Percentiles rank a stretch among this genome's conserved stretches.
Conservation (phyloP, 257 asterid species). For the Rhazya stricta region DNA sequence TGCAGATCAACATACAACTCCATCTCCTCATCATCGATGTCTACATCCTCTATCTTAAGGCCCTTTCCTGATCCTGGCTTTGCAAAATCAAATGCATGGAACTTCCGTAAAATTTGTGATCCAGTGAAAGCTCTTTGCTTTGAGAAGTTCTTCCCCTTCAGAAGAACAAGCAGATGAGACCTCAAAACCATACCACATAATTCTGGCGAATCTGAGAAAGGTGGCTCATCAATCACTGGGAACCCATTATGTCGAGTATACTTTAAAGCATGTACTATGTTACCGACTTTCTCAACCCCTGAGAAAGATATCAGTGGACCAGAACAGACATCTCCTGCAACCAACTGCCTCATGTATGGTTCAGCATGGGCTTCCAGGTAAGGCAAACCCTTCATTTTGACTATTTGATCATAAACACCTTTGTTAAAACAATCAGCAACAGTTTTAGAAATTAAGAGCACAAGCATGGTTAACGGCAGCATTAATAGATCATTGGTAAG, state of each 20-base stretch:
- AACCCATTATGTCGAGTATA: constrained; percentile 76
- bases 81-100: constrained; percentile 74
- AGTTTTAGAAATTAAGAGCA: constrained; percentile 82
- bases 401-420: constrained; percentile 93
- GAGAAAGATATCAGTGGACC: constrained; percentile 78
- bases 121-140: constrained; percentile 45
- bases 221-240: constrained; percentile 89
- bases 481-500: constrained; percentile 78
- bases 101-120: constrained; percentile 36
- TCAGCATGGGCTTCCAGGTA: constrained; percentile 92
- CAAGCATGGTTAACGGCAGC: constrained; percentile 93
- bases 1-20: constrained; percentile 93
- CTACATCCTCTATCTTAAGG: constrained; percentile 69
- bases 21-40: constrained; percentile 66
- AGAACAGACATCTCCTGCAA: constrained; percentile 83
- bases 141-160: constrained; percentile 54
- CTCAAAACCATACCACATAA: constrained; percentile 78
- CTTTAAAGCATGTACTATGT: constrained; percentile 54
- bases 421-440: constrained; percentile 80
- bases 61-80: constrained; percentile 96
- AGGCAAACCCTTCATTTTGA: constrained; percentile 90
- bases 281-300: constrained; percentile 76
- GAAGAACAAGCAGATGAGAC: constrained; percentile 81
- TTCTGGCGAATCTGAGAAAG: constrained; percentile 70
- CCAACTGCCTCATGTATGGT: constrained; percentile 83